These are phyloP conservation scores for Heimioporus retisporus DNA, from an alignment of 1,284 basidiomycete species.

Conservation along the genomic window DNA sequence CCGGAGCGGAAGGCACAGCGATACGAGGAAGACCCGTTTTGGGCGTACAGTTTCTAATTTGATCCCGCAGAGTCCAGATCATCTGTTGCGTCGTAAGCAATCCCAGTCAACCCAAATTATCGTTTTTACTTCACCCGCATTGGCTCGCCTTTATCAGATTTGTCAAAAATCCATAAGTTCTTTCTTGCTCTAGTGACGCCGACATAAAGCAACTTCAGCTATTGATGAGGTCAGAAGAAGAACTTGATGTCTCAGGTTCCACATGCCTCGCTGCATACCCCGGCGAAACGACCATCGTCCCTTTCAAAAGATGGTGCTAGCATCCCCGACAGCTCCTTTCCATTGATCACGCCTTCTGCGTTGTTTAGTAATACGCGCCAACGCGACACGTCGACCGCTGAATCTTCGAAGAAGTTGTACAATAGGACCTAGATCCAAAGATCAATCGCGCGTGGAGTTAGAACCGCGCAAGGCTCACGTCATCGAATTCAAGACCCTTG, in stretches of 20 bases:
- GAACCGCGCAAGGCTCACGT: conserved; percentile 50
- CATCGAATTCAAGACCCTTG: conserved; percentile 82
- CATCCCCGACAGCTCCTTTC: conserved; percentile 22
- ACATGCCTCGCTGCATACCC: conserved; percentile 68
- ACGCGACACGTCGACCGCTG: conserved; percentile 56
- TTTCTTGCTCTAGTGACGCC: conserved; percentile 76
- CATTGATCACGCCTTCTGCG: conserved; percentile 35
- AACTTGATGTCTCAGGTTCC: neutral
- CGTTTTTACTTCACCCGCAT: conserved; percentile 58
- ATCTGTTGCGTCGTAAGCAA: conserved; percentile 44
- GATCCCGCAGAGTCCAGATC: conserved; percentile 57
- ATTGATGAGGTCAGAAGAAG: conserved; percentile 5
- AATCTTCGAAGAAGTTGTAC: conserved; percentile 80
- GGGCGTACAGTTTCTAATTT: conserved; percentile 56
- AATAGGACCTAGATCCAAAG: conserved; percentile 63
- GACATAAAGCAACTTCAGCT: conserved; percentile 78
- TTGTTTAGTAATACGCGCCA: conserved; percentile 73
- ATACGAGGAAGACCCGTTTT: conserved; percentile 57
- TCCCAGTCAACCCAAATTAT: neutral
- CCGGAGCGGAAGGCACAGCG: conserved; percentile 56
- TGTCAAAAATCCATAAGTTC: conserved; percentile 75
- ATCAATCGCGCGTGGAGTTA: conserved; percentile 6
- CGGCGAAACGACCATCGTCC: conserved; percentile 61
- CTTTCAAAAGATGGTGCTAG: conserved; percentile 58
- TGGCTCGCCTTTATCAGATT: conserved; percentile 63